A percentile compares a stretch with the other conserved stretches of the same genome.
phyloP scores from a whole-genome alignment of 257 asterid genomes.

The Linaria vulgaris region DNA sequence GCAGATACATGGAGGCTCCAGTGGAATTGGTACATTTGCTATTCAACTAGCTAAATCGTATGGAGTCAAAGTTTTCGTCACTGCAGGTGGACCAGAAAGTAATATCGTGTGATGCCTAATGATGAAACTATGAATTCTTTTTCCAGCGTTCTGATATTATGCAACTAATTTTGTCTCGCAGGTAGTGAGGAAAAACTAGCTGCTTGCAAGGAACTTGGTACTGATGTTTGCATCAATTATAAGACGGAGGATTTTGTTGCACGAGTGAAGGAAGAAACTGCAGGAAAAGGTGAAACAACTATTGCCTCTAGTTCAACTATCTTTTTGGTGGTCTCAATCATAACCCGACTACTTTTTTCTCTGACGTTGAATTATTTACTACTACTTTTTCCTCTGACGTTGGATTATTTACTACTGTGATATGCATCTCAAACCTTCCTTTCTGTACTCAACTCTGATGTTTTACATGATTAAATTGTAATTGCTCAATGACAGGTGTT shows the following conservation, averaged over 20 bases:
- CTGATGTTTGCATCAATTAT: constrained; percentile 94
- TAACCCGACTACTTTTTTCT: constrained; percentile 6
- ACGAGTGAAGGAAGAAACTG: constrained; percentile 90
- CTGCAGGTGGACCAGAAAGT: constrained; percentile 68
- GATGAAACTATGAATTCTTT: background rate
- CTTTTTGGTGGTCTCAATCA: background rate
- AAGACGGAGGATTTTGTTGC: constrained; percentile 87
- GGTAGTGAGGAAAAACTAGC: constrained; percentile 91
- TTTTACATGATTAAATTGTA: constrained; percentile 12
- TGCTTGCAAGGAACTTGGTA: constrained; percentile 93
- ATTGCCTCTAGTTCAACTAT: constrained; percentile 5
- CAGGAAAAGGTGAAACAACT: constrained; percentile 64
- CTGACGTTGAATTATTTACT: background rate
- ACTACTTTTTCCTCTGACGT: constrained; percentile 2
- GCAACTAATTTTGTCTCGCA: constrained; percentile 24
- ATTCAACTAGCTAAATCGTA: constrained; percentile 82
- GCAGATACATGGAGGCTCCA: constrained; percentile 98
- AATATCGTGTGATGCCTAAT: constrained; percentile 6
- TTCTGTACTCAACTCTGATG: background rate
- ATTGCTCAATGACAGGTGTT: constrained; percentile 56
- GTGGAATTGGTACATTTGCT: constrained; percentile 97
- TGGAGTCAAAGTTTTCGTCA: constrained; percentile 75
- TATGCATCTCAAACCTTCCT: background rate
- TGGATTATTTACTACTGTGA: background rate
- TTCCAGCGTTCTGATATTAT: background rate